Percentiles rank a stretch among this genome's conserved stretches.
Conservation (phyloP, 345 rosid species). For the Bretschneidera sinensis region DNA sequence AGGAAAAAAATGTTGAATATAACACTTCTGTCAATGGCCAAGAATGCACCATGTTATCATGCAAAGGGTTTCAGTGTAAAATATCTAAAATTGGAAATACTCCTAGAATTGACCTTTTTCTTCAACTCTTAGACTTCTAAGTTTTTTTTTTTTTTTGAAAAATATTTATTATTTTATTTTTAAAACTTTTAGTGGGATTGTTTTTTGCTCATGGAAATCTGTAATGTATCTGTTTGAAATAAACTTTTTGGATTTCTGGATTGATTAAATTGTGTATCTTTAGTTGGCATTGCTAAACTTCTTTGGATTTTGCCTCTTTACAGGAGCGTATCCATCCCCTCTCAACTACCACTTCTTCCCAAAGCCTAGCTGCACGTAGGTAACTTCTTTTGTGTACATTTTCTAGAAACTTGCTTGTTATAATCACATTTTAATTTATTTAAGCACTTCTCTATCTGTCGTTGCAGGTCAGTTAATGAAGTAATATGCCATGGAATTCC, state of each 20-base stretch:
- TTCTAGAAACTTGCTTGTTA: constrained; percentile 6
- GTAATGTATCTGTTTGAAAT: background rate
- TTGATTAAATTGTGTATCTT: background rate
- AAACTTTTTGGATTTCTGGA: background rate
- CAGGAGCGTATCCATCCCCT: constrained; percentile 98
- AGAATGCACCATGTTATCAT: no score
- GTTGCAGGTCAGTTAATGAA: constrained; percentile 90
- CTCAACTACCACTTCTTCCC: constrained; percentile 93
- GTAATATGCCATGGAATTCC: constrained; percentile 99
- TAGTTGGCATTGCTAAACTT: background rate
- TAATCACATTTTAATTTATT: constrained; percentile 11
- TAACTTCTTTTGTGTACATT: constrained; percentile 38
- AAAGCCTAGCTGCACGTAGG: constrained; percentile 99
- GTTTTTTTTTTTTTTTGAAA: no score
- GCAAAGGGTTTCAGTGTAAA: no score
- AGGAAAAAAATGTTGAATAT: no score
- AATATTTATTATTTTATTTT: no score
- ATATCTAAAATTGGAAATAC: no score
- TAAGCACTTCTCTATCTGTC: constrained; percentile 15
- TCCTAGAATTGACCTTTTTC: no score
- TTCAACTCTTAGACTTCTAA: no score
- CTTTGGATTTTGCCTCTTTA: constrained; percentile 15
- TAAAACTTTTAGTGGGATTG: no score
- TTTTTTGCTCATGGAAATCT: background rate
- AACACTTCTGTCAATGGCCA: no score